Percentiles rank a stretch among this genome's conserved stretches.
Evolutionary conservation across 2,329 filamentous ascomycete species (phyloP).

Genomic region (Elsinoe necatrix): DNA sequence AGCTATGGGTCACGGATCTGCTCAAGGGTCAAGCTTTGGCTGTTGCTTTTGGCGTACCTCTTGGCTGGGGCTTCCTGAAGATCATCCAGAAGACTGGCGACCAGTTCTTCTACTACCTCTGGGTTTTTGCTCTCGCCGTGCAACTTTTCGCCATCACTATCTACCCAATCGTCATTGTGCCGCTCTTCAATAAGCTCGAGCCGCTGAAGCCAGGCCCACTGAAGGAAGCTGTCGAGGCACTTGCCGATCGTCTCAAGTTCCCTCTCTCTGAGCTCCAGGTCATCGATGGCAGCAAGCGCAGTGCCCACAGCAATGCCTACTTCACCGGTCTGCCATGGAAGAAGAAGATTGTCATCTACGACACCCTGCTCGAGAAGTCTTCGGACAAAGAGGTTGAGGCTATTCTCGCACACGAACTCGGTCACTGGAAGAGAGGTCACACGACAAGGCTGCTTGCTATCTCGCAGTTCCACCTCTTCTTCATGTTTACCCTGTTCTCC

Average conservation of each 20-base stretch:
- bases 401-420: constrained; percentile 88
- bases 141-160: constrained; percentile 94
- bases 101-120: constrained; percentile 96
- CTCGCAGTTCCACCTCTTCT: constrained; percentile 78
- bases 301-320: constrained; percentile 83
- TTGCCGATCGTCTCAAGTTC: constrained; percentile 79
- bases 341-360: constrained; percentile 99
- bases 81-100: constrained; percentile 92
- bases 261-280: constrained; percentile 88
- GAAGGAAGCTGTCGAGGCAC: constrained; percentile 76
- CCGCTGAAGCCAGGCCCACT: constrained; percentile 79
- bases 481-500: constrained; percentile 92
- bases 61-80: constrained; percentile 83
- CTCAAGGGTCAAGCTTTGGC: constrained; percentile 81
- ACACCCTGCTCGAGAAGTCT: constrained; percentile 94
- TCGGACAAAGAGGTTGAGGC: constrained; percentile 86
- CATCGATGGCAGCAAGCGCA: constrained; percentile 85
- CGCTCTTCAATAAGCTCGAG: constrained; percentile 96
- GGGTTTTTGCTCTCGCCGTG: constrained; percentile 80
- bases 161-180: constrained; percentile 88
- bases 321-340: constrained; percentile 98
- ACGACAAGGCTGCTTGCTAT: constrained; percentile 87
- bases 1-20: constrained; percentile 81
- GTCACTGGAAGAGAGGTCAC: constrained; percentile 94
- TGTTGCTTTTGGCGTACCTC: constrained; percentile 71